Conservation (phyloP, 371 early-diverging fungal species). For the Blakeslea trispora region DNA sequence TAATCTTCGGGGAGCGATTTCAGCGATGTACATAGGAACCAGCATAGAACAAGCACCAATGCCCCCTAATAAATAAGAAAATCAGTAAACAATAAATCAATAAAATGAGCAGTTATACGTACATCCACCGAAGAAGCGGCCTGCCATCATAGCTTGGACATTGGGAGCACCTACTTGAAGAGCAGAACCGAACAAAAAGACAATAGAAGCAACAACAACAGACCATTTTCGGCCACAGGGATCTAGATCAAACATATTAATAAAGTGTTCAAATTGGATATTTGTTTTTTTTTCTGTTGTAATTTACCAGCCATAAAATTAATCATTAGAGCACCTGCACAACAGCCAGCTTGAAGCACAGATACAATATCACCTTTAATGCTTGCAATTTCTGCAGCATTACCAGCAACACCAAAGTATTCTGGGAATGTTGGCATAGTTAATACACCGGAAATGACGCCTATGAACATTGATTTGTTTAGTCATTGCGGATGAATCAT, state of each 20-base stretch:
- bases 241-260: constrained; percentile 23
- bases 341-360: constrained; percentile 46
- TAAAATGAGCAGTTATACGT: constrained; percentile 4
- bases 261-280: background rate
- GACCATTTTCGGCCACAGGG: constrained; percentile 43
- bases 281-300: background rate
- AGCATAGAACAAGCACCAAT: constrained; percentile 19
- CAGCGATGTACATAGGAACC: constrained; percentile 88
- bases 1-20: constrained; percentile 74
- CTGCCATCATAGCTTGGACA: constrained; percentile 39
- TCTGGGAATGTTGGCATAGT: constrained; percentile 46
- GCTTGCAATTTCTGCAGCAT: constrained; percentile 26
- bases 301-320: constrained; percentile 45
- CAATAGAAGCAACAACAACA: constrained; percentile 32
- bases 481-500: constrained; percentile 1
- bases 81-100: constrained; percentile 20
- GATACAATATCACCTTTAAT: constrained; percentile 49
- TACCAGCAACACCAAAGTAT: constrained; percentile 39
- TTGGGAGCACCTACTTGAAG: constrained; percentile 44
- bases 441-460: constrained; percentile 41
- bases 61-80: constrained; percentile 18
- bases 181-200: constrained; percentile 41
- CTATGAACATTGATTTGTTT: constrained; percentile 1
- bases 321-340: constrained; percentile 42
- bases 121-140: constrained; percentile 53